Base-by-base conservation (phyloP, 345 rosid species). In the Eucalyptus sp. region DNA sequence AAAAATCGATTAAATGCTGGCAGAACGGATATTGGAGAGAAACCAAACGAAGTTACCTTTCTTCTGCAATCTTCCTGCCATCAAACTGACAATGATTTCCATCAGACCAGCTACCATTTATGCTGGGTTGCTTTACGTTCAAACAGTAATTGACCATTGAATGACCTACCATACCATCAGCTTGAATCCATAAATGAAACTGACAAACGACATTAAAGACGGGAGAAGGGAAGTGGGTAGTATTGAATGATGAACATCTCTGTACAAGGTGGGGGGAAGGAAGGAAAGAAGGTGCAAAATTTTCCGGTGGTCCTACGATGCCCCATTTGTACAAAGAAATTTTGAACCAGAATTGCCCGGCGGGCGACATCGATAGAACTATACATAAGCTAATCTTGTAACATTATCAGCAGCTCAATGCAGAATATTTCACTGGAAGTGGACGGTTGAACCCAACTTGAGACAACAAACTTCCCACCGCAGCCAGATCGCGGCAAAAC, bases 401-500 rank as follows among this genome's bases (percentile, higher is more conserved):
- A 87, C 90, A 48, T 79, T 76, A 46, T 93, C 88, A 97, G 94
- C 97, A 98, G 93, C 98, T 96, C 89, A 96, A 87, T n/a, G 99
- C 99, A 68, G 96, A 95, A 13, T 94, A 98, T 88, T 96, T 98
- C 83, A 97, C 93, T 60, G 96, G 95, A 88, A 97, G 89, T 46
- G 97, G 96, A 88, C 94, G 98, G 87, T 94, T 96, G 58, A 95
- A 95, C 89, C 98, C 98, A 88, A 91, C 95, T 88, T 95, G 95
- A 2, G 98, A 93, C 56, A 97, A 91, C 92, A 97, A 91, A 92
- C 90, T 96, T 86, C 98, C 98, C 46, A 97, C 99, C 2, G 91
- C 93, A 2, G 98, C 96, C 58, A 96, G 93, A 90, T 98, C 99
- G 71, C 99, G 91, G 94, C 99, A 98, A 92, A 98, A 98, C 31